Conservation (phyloP, 2,329 filamentous ascomycete species). For the Colletotrichum simmondsii region DNA sequence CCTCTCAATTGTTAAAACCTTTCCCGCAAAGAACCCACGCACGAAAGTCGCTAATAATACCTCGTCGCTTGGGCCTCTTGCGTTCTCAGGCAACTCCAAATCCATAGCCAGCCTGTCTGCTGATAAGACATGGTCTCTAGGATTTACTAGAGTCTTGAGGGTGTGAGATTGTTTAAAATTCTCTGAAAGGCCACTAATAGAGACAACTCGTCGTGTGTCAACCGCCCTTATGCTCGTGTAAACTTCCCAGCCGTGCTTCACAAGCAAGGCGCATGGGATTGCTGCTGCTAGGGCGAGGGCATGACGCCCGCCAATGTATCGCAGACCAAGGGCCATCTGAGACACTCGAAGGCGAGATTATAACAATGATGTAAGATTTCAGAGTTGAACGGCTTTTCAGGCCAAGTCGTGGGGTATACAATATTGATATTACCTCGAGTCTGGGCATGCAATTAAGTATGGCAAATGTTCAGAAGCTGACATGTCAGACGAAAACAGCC, state of each 20-base stretch:
- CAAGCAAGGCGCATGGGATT: neutral
- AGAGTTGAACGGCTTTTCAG: too few species aligned
- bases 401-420: neutral
- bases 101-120: neutral
- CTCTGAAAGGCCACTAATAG: neutral
- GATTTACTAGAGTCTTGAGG: neutral
- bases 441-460: neutral
- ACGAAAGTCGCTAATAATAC: neutral
- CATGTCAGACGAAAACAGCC: neutral
- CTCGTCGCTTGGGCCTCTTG: neutral
- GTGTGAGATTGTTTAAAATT: neutral
- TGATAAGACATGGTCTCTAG: neutral
- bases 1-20: neutral
- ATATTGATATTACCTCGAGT: neutral
- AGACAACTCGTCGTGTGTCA: neutral
- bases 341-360: neutral
- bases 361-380: too few species aligned
- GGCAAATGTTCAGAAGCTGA: neutral
- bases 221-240: neutral
- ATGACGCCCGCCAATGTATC: neutral
- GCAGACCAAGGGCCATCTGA: neutral
- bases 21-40: neutral
- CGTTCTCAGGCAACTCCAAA: neutral
- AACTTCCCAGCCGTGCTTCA: neutral
- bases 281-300: neutral